Evolutionary conservation across 75 land plant species (phyloP), one percentile per base, ranked within the genome.

Genomic region (Gnetum montanum): DNA sequence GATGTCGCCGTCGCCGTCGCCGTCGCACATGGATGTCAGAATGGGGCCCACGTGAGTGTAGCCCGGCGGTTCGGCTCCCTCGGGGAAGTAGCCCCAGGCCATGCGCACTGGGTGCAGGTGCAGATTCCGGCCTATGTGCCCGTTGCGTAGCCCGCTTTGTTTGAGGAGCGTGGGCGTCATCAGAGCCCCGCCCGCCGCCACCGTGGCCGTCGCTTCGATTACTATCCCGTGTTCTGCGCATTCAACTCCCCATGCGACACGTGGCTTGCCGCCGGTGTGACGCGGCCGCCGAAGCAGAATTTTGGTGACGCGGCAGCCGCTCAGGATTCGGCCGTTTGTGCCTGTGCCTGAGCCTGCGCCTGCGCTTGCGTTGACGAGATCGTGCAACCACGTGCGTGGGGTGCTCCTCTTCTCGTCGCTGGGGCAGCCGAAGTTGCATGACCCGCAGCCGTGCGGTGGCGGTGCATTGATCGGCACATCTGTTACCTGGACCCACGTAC

Each of bases 21-120:
- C 43, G n/a, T 41, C 43, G 2, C 80, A 78, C 70, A 77, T 77
- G 15, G 88, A 60, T 22, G 97, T 80, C 66, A 91, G 68, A 12
- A 87, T 91, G 13, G 73, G 76, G 1, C 97, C 97, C 55, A 83
- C 80, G 56, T 72, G 87, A 73, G 74, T 66, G 26, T 60, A 63
- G 12, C 81, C 83, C 3, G 19, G 40, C 10, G 51, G 31, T 4
- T 48, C 65, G 3, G 13, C 20, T 0, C 69, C 72, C 8, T 49
- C 43, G 0, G 97, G 93, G 43, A 91, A 91, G 52, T 83, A 78
- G 6, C 93, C 97, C 97, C 97, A 91, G 26, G 74, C 65, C 77
- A 80, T 72, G 31, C 60, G 36, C 22, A 73, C 83, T 0, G 97
- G 97, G 51, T 91, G 97, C 25, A 86, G 64, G 34, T 83, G 88